Evolutionary conservation across 1,139 yeast genomes (phyloP), one percentile per base, ranked within the genome.

Genomic region (Ashbya aceris): DNA sequence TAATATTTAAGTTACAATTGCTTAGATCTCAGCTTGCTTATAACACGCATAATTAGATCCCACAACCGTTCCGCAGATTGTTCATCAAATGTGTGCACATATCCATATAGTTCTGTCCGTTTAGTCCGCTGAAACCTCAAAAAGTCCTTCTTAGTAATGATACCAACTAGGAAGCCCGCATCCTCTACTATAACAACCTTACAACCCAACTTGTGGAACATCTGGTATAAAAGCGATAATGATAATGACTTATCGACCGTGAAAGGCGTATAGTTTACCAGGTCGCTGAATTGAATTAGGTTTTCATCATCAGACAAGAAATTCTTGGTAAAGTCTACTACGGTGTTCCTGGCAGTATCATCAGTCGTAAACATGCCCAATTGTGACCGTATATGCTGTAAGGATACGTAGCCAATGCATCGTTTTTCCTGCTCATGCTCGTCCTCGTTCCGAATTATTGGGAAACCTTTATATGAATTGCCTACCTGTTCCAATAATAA

Each of bases 121-220:
- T 53, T 52, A 1, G 44, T 40, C 38, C 64, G 51, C 41, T 66
- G 64, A 40, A 76, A 76, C 36, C 77, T 65, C 51, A 83, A 65
- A 3, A 83, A 66, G 53, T 83, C 91, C 52, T 81, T 80, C 50
- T 80, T 69, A 0, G 93, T 81, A 1, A 83, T 63, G n/a, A 80
- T 51, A 0, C 94, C 94, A 9, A 66, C 67, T 31, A 79, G 57
- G 1, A 49, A 38, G 1, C 82, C 83, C 38, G 67, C 61, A 23
- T 70, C 66, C 45, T 79, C 83, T 0, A 87, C 80, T 38, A 83
- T 67, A 1, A 91, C 71, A 32, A 79, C 73, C 32, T 86, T 68
- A 4, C 96, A 95, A 0, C 97, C 96, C 32, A 87, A 60, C 50
- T 83, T 80, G 45, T 77, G 74, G 60, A 91, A 91, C 13, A 85